Evolutionary conservation across 768 basidiomycete species (phyloP).

Genomic region (Agaricus subrufescens): DNA sequence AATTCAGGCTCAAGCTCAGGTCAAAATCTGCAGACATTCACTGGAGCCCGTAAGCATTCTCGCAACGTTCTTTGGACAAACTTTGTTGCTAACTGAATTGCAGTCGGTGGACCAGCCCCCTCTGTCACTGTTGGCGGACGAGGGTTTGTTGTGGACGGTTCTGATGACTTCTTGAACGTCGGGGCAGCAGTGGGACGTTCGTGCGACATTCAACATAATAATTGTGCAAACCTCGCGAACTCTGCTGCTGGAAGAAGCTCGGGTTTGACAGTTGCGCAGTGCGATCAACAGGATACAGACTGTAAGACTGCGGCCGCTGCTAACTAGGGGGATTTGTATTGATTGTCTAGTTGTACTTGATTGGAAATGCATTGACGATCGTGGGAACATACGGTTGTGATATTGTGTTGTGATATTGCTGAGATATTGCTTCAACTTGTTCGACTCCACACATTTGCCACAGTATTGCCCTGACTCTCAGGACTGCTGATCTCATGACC

Average conservation of each 20-base stretch:
- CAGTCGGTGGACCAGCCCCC: constrained; percentile 39
- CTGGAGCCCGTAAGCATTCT: constrained; percentile 36
- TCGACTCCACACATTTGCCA: too few relatives aligned
- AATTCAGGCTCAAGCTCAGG: constrained; percentile 16
- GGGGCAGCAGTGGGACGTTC: constrained; percentile 49
- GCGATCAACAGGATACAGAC: constrained; percentile 30
- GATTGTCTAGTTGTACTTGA: not conserved
- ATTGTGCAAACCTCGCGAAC: constrained; percentile 50
- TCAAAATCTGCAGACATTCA: constrained; percentile 47
- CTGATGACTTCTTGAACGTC: constrained; percentile 42
- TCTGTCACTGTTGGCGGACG: constrained; percentile 42
- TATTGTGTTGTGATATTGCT: too few relatives aligned
- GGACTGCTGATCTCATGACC: not conserved
- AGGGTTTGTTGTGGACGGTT: constrained; percentile 43
- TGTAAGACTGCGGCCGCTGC: constrained; percentile 21
- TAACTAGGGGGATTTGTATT: not conserved
- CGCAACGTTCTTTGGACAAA: not conserved
- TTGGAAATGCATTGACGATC: not conserved
- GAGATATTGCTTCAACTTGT: too few relatives aligned
- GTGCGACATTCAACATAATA: constrained; percentile 56
- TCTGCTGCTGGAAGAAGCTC: constrained; percentile 28
- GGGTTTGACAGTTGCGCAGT: constrained; percentile 35
- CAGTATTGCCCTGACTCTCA: not conserved
- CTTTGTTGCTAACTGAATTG: not conserved
- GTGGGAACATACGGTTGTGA: not conserved